Evolutionary conservation across 768 basidiomycete genomes (phyloP), one percentile per base, ranked within the genome.

Genomic region (Mycena chlorophos): DNA sequence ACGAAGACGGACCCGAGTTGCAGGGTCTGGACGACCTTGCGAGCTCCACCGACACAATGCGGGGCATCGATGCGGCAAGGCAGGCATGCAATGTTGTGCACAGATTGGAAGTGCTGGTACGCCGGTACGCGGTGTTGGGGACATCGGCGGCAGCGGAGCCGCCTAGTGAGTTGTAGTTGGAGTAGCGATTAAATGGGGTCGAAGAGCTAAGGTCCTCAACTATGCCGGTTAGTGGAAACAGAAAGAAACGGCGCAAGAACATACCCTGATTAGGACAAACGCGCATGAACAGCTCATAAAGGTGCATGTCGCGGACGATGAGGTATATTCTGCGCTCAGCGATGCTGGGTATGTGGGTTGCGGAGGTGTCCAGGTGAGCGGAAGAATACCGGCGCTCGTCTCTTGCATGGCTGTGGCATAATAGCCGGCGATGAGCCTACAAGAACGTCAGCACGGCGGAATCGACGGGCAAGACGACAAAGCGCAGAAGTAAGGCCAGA

Each of bases 61-160:
- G 88, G 86, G 2, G 70, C 68, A 67, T 89, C 90, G 64, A 90
- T 74, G 17, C 88, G 81, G 72, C 89, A 91, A 27, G 89, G 79
- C 38, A 77, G 69, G 71, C 89, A 91, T 26, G 79, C 79, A 54
- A 68, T 75, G 22, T 62, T 66, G 34, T 79, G 69, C 60, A 90
- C 81, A 52, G 79, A 78, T 39, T 82, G 84, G 67, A 83, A 85
- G 64, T 89, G 88, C 40, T n/a, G n/a, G n/a, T n/a, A n/a, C n/a
- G n/a, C n/a, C 74, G 78, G 63, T 82, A 86, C 4, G 82, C 76
- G 0, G 81, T 73, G 37, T 80, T 65, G 51, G 73, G 74, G 40
- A 73, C 69, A 1, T 75, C 60, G 4, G 75, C 66, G 22, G 77
- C 71, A 31, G 65, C 66, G 34, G 67, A 67, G 45, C 16, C 4